Conservation (phyloP, 306 rosid genomes). For the Pyrus bretschneideri region DNA sequence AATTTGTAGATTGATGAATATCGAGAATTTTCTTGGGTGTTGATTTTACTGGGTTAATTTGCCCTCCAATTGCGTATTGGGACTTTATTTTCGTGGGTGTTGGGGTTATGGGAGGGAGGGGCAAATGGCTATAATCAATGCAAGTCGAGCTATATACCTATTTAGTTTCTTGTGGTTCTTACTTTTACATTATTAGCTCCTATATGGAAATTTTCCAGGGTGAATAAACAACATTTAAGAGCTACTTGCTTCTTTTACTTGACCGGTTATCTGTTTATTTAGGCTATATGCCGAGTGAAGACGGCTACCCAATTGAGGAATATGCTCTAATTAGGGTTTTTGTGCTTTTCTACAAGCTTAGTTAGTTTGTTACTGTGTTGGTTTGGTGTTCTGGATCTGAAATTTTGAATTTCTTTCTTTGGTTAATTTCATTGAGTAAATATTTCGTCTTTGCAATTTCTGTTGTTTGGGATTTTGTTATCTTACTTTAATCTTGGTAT, state of each 20-base stretch:
- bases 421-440: not conserved
- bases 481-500: not conserved
- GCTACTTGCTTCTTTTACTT: not conserved
- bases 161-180: not conserved
- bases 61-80: too few relatives aligned
- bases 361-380: conserved; percentile 6
- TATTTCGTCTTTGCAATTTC: not conserved
- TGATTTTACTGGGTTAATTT: too few relatives aligned
- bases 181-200: not conserved
- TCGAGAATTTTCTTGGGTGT: too few relatives aligned
- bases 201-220: not conserved
- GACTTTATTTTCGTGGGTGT: not conserved
- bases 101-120: not conserved
- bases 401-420: not conserved
- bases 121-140: not conserved
- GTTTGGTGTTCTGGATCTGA: conserved; percentile 29
- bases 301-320: not conserved
- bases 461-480: not conserved
- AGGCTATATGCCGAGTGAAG: not conserved
- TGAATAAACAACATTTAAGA: not conserved
- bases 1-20: too few relatives aligned
- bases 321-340: conserved; percentile 21
- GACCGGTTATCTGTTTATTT: not conserved
- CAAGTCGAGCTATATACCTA: not conserved
- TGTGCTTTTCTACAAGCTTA: conserved; percentile 11